Conservation (phyloP, 2,329 filamentous ascomycete species). For the Acarospora socialis region DNA sequence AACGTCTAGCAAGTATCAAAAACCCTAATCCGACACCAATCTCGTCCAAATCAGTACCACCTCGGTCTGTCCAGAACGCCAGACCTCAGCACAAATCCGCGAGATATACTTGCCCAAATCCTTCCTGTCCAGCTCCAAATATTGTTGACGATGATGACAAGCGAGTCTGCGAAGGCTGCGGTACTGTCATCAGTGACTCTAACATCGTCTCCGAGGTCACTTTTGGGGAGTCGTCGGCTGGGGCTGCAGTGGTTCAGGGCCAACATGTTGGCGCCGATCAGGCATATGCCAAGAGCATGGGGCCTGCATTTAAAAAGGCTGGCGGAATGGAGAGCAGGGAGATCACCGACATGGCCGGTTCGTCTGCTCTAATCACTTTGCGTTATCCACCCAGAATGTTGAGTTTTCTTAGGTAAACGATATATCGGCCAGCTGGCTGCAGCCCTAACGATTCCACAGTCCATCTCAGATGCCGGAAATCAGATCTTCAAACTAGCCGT, state of each 20-base stretch:
- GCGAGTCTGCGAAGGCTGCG: constrained; percentile 64
- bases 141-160: constrained; percentile 34
- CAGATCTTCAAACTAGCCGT: constrained; percentile 66
- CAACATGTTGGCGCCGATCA: constrained; percentile 78
- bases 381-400: no score
- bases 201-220: constrained; percentile 87
- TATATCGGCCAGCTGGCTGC: constrained; percentile 29
- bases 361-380: no score
- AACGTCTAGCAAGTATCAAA: constrained; percentile 27
- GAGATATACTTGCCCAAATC: constrained; percentile 29
- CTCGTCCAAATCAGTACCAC: constrained; percentile 25
- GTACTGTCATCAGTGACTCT: constrained; percentile 67
- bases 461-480: constrained; percentile 49
- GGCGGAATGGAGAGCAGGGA: constrained; percentile 36
- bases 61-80: constrained; percentile 18
- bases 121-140: constrained; percentile 29
- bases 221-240: constrained; percentile 75
- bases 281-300: constrained; percentile 55
- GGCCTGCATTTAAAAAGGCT: constrained; percentile 35
- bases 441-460: constrained; percentile 37
- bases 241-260: constrained; percentile 81
- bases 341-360: constrained; percentile 30
- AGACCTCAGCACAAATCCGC: constrained; percentile 15
- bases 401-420: constrained; percentile 21
- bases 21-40: constrained; percentile 25